Conservation (phyloP, 1,284 basidiomycete species). For the Moesziomyces antarcticus region DNA sequence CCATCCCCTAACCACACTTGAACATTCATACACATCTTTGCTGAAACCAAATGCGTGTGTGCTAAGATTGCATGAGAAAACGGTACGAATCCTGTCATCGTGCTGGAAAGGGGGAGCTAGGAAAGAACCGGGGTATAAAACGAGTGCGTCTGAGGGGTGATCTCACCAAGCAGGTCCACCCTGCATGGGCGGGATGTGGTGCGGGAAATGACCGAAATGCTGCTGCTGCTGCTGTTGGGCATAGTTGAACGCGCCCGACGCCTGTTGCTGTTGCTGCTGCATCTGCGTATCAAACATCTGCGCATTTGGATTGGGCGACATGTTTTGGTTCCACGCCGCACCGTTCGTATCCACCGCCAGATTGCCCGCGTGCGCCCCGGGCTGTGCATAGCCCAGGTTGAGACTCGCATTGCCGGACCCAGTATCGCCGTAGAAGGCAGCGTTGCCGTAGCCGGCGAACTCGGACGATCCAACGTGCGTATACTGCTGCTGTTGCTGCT, state of each 20-base stretch:
- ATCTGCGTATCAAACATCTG: constrained; percentile 30
- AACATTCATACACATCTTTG: neutral
- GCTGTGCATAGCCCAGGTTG: constrained; percentile 11
- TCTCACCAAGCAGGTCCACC: constrained; percentile 16
- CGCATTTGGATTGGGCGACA: constrained; percentile 17
- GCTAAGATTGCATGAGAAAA: neutral
- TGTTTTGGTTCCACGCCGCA: constrained; percentile 22
- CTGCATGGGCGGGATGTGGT: constrained; percentile 14
- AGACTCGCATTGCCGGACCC: constrained; percentile 2
- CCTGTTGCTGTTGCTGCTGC: constrained; percentile 14
- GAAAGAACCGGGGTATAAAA: neutral
- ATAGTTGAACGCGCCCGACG: constrained; percentile 12
- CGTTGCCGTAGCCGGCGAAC: constrained; percentile 14
- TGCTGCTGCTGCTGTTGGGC: constrained; percentile 6
- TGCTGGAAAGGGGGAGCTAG: neutral
- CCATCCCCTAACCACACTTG: neutral
- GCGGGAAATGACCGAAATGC: constrained; percentile 41
- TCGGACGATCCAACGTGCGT: constrained; percentile 35
- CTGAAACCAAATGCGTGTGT: neutral
- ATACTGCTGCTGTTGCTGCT: constrained; percentile 44
- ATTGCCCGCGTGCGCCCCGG: neutral
- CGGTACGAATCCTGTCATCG: no score
- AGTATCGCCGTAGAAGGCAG: constrained; percentile 21
- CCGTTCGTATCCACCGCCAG: constrained; percentile 21
- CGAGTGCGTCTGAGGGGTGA: no score